Base-by-base conservation (phyloP, 2,329 filamentous ascomycete genomes). In the Orbilia javanica region DNA sequence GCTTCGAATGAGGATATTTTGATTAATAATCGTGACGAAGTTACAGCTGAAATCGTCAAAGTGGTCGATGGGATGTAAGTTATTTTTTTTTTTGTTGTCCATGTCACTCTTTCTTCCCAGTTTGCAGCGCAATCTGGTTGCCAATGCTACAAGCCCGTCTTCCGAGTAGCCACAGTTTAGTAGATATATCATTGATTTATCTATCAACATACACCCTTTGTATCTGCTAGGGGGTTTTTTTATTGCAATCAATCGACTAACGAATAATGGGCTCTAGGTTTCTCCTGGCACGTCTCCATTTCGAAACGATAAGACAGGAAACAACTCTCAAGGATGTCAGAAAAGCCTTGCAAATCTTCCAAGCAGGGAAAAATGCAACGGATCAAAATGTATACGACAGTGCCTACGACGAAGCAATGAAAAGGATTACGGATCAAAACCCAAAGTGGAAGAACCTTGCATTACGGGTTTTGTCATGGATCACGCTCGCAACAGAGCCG, bases 281-380 rank as follows among this genome's bases (percentile, higher is more conserved):
- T 80, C 82, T 86, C 4, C 81, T 85, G n/a, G 85, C 84, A 7
- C 80, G 83, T 34, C 82, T 86, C 7, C 81, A 85, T 79, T 68
- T 84, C 6, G 81, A 83, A 20, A 84, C 83, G 0, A 79, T 86
- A 0, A 69, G 72, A 3, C 81, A 80, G 18, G 84, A 84, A 74
- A 80, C 39, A 36, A 83, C 84, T 0, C 53, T 67, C 0, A 85
- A 84, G 52, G 81, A 80, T 0, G 79, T 88, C 2, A 77, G 79
- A 39, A 64, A 27, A 0, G 82, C 83, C 2, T 79, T 88, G 1
- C 10, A 71, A 46, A 79, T 0, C 77, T 87, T 0, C 79, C 82
- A 0, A n/a, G n/a, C n/a, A n/a, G n/a, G n/a, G n/a, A n/a, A n/a
- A n/a, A n/a, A n/a, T n/a, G n/a, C n/a, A n/a, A 83, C 48, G 15